A percentile compares a stretch with the other conserved stretches of the same genome.
These are phyloP conservation scores for Amanita exitialis DNA, from an alignment of 768 basidiomycete genomes.

Conservation along the genomic window DNA sequence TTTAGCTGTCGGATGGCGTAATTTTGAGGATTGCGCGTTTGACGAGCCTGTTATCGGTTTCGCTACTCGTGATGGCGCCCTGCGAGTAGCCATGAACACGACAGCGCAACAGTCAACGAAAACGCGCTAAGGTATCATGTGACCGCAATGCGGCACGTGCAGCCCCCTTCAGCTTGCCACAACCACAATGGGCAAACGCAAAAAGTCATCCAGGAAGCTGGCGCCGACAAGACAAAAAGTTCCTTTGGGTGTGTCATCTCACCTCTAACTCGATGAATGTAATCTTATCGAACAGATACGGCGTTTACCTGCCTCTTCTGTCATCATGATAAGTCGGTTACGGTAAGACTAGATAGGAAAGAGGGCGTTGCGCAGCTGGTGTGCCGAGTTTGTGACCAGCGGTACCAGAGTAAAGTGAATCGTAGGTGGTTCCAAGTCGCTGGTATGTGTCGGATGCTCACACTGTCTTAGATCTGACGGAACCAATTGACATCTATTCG, in stretches of 20 bases:
- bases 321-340: conserved; percentile 84
- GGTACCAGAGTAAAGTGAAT: conserved; percentile 81
- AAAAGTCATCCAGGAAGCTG: conserved; percentile 82
- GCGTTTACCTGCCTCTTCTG: conserved; percentile 84
- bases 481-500: conserved; percentile 83
- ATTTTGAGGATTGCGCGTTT: conserved; percentile 22
- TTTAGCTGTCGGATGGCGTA: conserved; percentile 36
- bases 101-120: conserved; percentile 10
- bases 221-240: conserved; percentile 55
- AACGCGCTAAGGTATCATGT: conserved; percentile 23
- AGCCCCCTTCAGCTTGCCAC: conserved; percentile 2
- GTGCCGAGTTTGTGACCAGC: conserved; percentile 80
- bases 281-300: conserved; percentile 40
- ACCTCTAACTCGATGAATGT: background rate
- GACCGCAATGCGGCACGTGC: conserved; percentile 11
- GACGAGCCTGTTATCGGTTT: conserved; percentile 21
- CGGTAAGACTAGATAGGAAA: conserved; percentile 77
- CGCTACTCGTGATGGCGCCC: conserved; percentile 41
- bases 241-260: conserved; percentile 51
- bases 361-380: conserved; percentile 74
- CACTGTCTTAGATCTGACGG: conserved; percentile 57
- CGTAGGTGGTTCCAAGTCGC: conserved; percentile 33
- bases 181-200: conserved; percentile 75
- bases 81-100: conserved; percentile 51
- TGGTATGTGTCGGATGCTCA: conserved; percentile 4